Percentiles rank a stretch among this genome's conserved stretches.
Conservation (phyloP, 139 green algal species). For the Microglena sp. region DNA sequence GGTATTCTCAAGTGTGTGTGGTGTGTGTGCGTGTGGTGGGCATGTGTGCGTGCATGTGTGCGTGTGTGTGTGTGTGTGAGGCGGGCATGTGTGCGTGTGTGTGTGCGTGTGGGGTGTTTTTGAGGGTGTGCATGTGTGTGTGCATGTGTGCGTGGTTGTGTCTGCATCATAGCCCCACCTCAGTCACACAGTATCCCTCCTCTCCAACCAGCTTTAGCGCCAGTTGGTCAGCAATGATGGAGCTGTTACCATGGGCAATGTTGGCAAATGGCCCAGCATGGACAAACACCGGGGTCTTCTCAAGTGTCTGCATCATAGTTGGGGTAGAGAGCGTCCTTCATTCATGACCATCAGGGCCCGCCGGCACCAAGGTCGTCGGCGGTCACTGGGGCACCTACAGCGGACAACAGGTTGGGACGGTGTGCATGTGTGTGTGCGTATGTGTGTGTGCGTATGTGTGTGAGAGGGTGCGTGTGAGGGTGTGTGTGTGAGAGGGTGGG, state of each 20-base stretch:
- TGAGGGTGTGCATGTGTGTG: too few relatives aligned
- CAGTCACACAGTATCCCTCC: conserved; percentile 88
- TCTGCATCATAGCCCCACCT: conserved; percentile 50
- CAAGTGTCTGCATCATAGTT: conserved; percentile 76
- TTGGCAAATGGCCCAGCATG: conserved; percentile 95
- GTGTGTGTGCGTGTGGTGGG: too few relatives aligned
- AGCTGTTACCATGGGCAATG: conserved; percentile 94
- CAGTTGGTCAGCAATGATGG: conserved; percentile 88
- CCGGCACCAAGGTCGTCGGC: conserved; percentile 92
- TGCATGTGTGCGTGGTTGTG: not conserved
- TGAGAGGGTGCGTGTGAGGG: not conserved
- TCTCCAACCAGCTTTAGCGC: conserved; percentile 85
- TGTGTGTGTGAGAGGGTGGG: not conserved
- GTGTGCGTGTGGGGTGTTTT: too few relatives aligned
- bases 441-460: not conserved
- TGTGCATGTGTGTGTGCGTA: not conserved
- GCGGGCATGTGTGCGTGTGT: too few relatives aligned
- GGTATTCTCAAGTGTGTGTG: conserved; percentile 96
- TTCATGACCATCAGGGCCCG: conserved; percentile 95
- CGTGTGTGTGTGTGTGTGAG: too few relatives aligned
- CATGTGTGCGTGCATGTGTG: too few relatives aligned
- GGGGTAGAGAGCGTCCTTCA: conserved; percentile 94
- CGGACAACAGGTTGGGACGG: not conserved
- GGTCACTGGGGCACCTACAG: conserved; percentile 75
- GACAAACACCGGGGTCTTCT: conserved; percentile 92